Evolutionary conservation across 2,329 filamentous ascomycete species (phyloP), one percentile per base, ranked within the genome.

Genomic region (Aspergillus sp.): DNA sequence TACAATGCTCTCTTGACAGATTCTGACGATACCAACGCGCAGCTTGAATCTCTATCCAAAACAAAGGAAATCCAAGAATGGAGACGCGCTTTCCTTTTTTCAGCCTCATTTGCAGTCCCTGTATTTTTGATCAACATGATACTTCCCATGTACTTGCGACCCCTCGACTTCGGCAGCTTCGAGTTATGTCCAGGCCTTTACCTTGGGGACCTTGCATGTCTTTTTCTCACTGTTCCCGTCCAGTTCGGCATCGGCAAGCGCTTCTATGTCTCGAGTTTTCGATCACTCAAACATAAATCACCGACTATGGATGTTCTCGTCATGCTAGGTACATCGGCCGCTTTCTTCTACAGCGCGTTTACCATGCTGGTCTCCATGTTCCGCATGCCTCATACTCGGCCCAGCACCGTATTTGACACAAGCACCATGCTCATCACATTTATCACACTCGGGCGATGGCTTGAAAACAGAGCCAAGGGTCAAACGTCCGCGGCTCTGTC

Each of bases 401-500:
- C 93, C 1, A 84, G 82, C 50, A 96, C 90, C 2, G 86, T 96
- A 11, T 98, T 98, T 58, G 93, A 98, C 61, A 98, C 93, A 1
- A 96, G 90, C 68, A 95, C 90, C 19, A 98, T 97, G 93, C 77
- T 98, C 40, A 90, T 98, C 65, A 95, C 90, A 0, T 97, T 98
- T 63, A 89, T 96, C 65, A 90, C 86, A 1, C 71, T 98, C 3
- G 89, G 93, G 4, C 84, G 93, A 31, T 98, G 86, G 71, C 71
- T 98, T 12, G 93, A 98, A 68, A 98, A 97, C 62, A 76, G 84
- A 12, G 93, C 93, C 41, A 98, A 97, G 71, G 93, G 93, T 0
- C 88, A 97, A 69, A 98, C 93, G 0, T 96, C 90, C 5, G 93
- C 88, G 62, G 93, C 93, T 1, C 78, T 98, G 3, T 97, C 91